phyloP scores from a whole-genome alignment of 2,329 filamentous ascomycete genomes.

The Fusarium sp. region DNA sequence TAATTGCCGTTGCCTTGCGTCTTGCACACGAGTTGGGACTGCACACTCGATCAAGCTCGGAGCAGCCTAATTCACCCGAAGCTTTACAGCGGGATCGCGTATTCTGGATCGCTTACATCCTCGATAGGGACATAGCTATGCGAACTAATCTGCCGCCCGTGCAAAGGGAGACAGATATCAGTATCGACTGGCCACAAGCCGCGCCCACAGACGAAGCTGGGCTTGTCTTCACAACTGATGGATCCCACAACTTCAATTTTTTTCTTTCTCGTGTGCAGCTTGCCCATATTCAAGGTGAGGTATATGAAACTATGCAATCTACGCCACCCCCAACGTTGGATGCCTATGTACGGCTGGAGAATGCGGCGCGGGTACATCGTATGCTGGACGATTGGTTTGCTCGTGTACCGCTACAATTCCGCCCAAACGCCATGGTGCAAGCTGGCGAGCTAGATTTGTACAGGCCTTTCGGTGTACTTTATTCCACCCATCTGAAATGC shows the following conservation, averaged over 20 bases:
- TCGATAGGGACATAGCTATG: slow-evolving; percentile 28
- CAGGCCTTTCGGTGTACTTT: slow-evolving; percentile 17
- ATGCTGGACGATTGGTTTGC: slow-evolving; percentile 21
- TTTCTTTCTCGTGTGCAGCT: slow-evolving; percentile 20
- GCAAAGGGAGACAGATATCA: slow-evolving; percentile 9
- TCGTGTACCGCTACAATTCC: slow-evolving; percentile 1
- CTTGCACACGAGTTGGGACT: slow-evolving; percentile 25
- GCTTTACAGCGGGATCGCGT: slow-evolving; percentile 17
- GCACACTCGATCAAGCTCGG: background rate
- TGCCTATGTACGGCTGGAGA: background rate
- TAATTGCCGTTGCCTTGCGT: slow-evolving; percentile 29
- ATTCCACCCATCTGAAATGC: slow-evolving; percentile 18
- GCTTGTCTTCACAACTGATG: background rate
- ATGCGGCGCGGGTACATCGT: background rate
- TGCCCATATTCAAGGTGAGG: slow-evolving; percentile 30
- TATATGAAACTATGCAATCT: slow-evolving; percentile 19
- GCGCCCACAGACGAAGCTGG: background rate
- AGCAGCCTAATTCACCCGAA: background rate
- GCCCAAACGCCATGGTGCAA: background rate
- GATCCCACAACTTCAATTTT: slow-evolving; percentile 9
- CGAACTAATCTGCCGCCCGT: slow-evolving; percentile 17
- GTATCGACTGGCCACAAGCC: slow-evolving; percentile 16
- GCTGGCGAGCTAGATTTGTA: background rate
- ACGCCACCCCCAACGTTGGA: background rate
- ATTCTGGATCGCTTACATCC: slow-evolving; percentile 38